Base-by-base conservation (phyloP, 768 basidiomycete genomes). In the Daedaleopsis sinensis region DNA sequence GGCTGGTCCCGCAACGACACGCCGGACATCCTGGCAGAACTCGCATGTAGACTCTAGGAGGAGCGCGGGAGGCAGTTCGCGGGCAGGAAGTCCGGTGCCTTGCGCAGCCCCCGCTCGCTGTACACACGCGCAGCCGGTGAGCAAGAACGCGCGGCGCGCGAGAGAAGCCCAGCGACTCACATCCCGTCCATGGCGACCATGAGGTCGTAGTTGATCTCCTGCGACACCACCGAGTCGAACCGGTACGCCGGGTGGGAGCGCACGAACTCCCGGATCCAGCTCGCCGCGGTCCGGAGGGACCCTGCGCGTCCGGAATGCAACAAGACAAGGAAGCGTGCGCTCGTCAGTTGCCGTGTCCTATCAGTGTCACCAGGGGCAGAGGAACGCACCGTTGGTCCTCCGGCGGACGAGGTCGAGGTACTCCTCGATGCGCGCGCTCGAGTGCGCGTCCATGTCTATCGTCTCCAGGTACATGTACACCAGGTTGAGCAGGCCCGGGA, bases 171-270 rank as follows among this genome's bases (percentile, higher is more conserved):
- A 6, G 39, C 27, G 19, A 82, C 94, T 73, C 74, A 97, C 93
- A 98, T 90, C 73, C 94, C 91, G 71, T 98, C 96, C 7, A 97
- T 77, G 2, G 93, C 92, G 48, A 87, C 81, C 71, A 97, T 80
- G 27, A 99, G 82, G 76, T 99, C 97, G 71, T 96, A 97, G 70
- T 95, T 97, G 70, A 98, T 94, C 75, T 91, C 88, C 68, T 93
- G 84, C 53, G 82, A 90, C 19, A 99, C 93, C 53, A 91, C 89
- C n/a, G 94, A 96, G 76, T 99, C 94, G 52, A 85, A 82, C 73
- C 90, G 89, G 78, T 99, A 99, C n/a, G 78, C 83, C 9, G 96
- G 93, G 73, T 99, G 97, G 1, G 87, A 83, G 24, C 87, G 86
- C 46, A 99, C 91, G 75, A 98, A 98, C 50, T 90, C 82, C 38